Percentiles rank a stretch among this genome's conserved stretches.
Conservation (phyloP, 768 basidiomycete species). For the Collybia nuda region DNA sequence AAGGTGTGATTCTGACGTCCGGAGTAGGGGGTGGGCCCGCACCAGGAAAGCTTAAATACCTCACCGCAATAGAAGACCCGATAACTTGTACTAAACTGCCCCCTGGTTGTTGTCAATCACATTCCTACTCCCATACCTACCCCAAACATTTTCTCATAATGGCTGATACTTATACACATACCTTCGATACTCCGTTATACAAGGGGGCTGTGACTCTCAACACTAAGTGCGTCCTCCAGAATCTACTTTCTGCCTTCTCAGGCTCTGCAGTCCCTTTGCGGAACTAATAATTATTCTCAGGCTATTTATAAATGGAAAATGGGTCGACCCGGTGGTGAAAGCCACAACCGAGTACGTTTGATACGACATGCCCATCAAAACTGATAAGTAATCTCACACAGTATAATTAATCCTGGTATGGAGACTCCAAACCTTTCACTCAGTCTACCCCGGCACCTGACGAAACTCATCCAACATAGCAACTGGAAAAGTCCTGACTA, state of each 20-base stretch:
- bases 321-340: constrained; percentile 21
- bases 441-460: not conserved
- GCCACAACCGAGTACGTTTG: constrained; percentile 20
- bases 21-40: no score
- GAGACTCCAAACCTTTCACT: not conserved
- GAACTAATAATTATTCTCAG: constrained; percentile 5
- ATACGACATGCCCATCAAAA: constrained; percentile 29
- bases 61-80: no score
- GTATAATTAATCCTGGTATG: not conserved
- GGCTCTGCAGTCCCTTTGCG: not conserved
- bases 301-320: constrained; percentile 22
- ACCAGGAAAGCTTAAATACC: no score
- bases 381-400: not conserved
- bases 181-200: constrained; percentile 53
- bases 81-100: no score
- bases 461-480: not conserved
- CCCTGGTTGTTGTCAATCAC: no score
- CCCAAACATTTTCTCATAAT: constrained; percentile 16
- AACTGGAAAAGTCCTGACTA: not conserved
- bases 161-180: constrained; percentile 40
- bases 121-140: no score
- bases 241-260: no score
- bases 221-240: constrained; percentile 44
- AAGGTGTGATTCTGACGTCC: no score
- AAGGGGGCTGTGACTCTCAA: constrained; percentile 56